Percentiles rank a stretch among this genome's conserved stretches.
These are phyloP conservation scores for Mycena floridula DNA, from an alignment of 768 basidiomycete genomes.

Conservation along the genomic window DNA sequence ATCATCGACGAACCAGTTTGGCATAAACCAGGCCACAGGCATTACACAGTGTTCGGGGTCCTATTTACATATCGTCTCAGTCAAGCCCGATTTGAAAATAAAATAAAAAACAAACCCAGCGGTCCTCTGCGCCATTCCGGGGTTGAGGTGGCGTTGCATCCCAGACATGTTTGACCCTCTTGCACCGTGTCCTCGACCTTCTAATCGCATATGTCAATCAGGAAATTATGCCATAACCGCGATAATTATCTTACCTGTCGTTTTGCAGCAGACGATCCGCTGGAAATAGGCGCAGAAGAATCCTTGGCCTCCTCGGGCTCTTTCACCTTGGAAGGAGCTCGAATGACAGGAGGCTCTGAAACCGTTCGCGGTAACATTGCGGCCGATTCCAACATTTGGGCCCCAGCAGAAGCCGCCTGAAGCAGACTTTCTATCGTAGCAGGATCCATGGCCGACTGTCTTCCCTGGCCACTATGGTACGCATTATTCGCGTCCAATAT, in stretches of 20 bases:
- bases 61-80: conserved; percentile 23
- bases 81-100: background rate
- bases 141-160: conserved; percentile 78
- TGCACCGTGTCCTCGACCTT: conserved; percentile 4
- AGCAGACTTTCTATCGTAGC: conserved; percentile 32
- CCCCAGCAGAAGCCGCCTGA: conserved; percentile 35
- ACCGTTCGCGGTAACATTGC: conserved; percentile 7
- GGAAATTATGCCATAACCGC: too few species aligned
- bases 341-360: conserved; percentile 2
- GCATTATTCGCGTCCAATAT: conserved; percentile 22
- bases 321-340: background rate
- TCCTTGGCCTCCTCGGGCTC: background rate
- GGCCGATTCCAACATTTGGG: conserved; percentile 42
- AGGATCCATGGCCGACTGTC: background rate
- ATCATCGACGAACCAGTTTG: conserved; percentile 54
- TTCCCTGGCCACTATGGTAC: conserved; percentile 5
- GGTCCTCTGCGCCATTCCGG: conserved; percentile 86
- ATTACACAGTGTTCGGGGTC: conserved; percentile 79
- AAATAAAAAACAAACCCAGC: conserved; percentile 42
- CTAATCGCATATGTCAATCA: too few species aligned
- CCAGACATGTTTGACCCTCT: conserved; percentile 73
- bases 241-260: too few species aligned
- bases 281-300: too few species aligned
- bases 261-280: too few species aligned
- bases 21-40: conserved; percentile 85